A percentile compares a stretch with the other conserved stretches of the same genome.
phyloP scores from a whole-genome alignment of 371 early-diverging fungal species.

The Vairimorpha necatrix region DNA sequence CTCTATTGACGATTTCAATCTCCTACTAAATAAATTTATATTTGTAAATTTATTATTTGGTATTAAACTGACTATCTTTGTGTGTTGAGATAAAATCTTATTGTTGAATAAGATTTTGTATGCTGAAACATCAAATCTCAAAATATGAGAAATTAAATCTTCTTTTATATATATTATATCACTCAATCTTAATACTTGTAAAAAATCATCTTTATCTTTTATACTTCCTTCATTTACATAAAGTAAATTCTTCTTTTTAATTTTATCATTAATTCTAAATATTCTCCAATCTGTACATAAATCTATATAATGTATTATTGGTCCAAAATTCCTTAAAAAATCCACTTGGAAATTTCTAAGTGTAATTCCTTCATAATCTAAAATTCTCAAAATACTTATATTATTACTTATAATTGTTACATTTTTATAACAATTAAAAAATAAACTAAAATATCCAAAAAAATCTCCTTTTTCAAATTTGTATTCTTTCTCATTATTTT shows the following conservation, averaged over 20 bases:
- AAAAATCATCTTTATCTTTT: background rate
- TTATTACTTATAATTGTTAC: background rate
- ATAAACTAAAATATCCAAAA: slow-evolving; percentile 35
- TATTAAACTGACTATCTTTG: slow-evolving; percentile 15
- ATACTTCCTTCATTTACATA: background rate
- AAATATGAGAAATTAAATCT: background rate
- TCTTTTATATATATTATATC: slow-evolving; percentile 30
- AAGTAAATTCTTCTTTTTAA: slow-evolving; percentile 4
- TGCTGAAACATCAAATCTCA: background rate
- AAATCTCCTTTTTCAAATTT: background rate
- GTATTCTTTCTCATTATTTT: background rate
- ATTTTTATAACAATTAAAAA: slow-evolving; percentile 16
- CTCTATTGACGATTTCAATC: slow-evolving; percentile 2
- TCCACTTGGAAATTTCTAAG: background rate
- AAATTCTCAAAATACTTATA: background rate
- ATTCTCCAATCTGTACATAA: slow-evolving; percentile 24
- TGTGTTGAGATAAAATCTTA: background rate
- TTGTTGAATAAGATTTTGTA: slow-evolving; percentile 2
- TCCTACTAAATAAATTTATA: slow-evolving; percentile 16
- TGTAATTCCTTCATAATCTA: background rate
- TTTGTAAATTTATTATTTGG: slow-evolving; percentile 14
- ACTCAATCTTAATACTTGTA: background rate
- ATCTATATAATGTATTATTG: slow-evolving; percentile 10
- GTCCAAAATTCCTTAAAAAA: background rate
- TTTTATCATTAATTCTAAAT: background rate